Evolutionary conservation across 495 filamentous ascomycete genomes (phyloP), one percentile per base, ranked within the genome.

Genomic region (Neurospora sublineolata): DNA sequence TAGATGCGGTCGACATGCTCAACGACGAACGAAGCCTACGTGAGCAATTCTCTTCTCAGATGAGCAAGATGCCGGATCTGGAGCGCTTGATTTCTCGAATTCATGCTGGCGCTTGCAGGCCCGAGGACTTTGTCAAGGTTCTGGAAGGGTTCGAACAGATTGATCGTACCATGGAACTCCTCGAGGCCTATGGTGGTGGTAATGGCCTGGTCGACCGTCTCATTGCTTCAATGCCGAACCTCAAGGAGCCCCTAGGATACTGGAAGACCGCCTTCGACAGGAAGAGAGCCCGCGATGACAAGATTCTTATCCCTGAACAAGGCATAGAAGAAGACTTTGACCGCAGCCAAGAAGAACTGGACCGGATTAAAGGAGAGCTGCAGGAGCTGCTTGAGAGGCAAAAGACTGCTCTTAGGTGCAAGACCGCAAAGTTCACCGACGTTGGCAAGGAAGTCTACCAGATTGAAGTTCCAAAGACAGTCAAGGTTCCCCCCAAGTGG

Each of bases 121-220:
- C 94, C 0, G 90, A 93, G 46, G 95, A 98, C 79, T 99, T 99
- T 77, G 88, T 97, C 30, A 89, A 87, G n/a, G 94, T 98, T 4
- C 84, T 99, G 0, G 94, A 99, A 77, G 96, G 96, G 0, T 99
- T 98, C 76, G 96, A 98, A 80, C 94, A 97, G 79, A 97, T 98
- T 20, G 93, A 96, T 58, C 93, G 94, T 77, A 95, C 92, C 0
- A 92, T 97, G 86, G 87, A 88, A 72, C 85, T 97, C 14, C 86
- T 97, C 1, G 84, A 86, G 37, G 84, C 87, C 16, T 89, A 92
- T 77, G 90, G 89, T 36, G 82, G 83, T 36, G 93, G 91, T 2
- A 89, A 93, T 58, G 91, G 93, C 18, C 85, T 99, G 4, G 90
- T 99, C 68, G 93, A 93, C 42, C 88, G 93, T 67, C 86, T 99